These are phyloP conservation scores for Whalleya microplaca DNA, from an alignment of 2,329 filamentous ascomycete genomes.

Conservation along the genomic window DNA sequence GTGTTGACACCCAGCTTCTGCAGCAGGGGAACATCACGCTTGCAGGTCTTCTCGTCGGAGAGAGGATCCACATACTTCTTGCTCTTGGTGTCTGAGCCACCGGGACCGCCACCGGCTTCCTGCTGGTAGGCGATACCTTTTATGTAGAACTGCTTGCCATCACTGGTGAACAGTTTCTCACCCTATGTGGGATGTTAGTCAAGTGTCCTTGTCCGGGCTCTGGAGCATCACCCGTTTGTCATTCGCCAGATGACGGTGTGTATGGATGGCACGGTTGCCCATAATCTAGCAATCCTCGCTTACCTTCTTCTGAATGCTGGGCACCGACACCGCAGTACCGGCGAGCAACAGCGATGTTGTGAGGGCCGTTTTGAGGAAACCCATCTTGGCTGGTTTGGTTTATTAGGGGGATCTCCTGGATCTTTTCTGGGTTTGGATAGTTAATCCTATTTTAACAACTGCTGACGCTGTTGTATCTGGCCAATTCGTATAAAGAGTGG, in stretches of 20 bases:
- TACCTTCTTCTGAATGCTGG: constrained; percentile 40
- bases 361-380: constrained; percentile 34
- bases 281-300: constrained; percentile 5
- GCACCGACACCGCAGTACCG: constrained; percentile 30
- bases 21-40: constrained; percentile 72
- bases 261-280: no score
- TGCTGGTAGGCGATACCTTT: constrained; percentile 79
- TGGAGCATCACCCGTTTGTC: no score
- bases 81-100: constrained; percentile 34
- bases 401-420: constrained; percentile 8
- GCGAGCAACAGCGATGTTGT: constrained; percentile 35
- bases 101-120: constrained; percentile 53
- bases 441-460: background rate
- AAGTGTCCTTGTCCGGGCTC: background rate
- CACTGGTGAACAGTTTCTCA: constrained; percentile 70
- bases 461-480: background rate
- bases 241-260: no score
- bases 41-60: constrained; percentile 62
- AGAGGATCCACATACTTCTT: constrained; percentile 70
- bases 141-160: constrained; percentile 59
- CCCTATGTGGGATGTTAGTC: constrained; percentile 29
- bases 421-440: background rate
- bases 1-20: constrained; percentile 70
- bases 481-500: background rate
- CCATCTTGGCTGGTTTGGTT: constrained; percentile 31